These are phyloP conservation scores for Pseudozyma tsukubaensis DNA, from an alignment of 1,284 basidiomycete species.

Conservation along the genomic window DNA sequence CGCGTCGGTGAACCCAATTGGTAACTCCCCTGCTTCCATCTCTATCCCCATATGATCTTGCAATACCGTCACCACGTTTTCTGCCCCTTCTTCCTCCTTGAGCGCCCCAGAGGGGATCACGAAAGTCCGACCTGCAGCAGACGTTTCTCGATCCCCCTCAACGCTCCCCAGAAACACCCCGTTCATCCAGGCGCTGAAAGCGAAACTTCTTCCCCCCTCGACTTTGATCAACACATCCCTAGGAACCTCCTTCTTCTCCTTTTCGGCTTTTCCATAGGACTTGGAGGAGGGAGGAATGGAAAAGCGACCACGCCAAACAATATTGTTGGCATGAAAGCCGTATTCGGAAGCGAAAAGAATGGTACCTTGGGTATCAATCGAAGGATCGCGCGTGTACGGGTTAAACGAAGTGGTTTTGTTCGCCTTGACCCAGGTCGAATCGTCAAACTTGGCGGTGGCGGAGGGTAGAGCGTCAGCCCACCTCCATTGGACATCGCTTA, in stretches of 20 bases:
- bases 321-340: constrained; percentile 75
- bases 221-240: constrained; percentile 78
- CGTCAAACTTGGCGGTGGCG: constrained; percentile 71
- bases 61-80: constrained; percentile 79
- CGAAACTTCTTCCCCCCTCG: constrained; percentile 81
- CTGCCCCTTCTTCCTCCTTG: constrained; percentile 65
- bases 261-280: too few species aligned
- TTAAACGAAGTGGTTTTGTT: constrained; percentile 79
- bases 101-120: constrained; percentile 75
- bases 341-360: constrained; percentile 74
- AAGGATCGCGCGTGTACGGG: constrained; percentile 72
- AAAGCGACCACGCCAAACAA: constrained; percentile 85
- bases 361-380: constrained; percentile 74
- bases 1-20: constrained; percentile 25
- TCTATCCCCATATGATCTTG: constrained; percentile 85
- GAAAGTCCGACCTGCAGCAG: constrained; percentile 44
- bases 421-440: constrained; percentile 73
- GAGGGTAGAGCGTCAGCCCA: constrained; percentile 80
- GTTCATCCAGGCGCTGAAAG: constrained; percentile 83
- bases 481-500: constrained; percentile 73
- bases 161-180: constrained; percentile 77
- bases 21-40: constrained; percentile 64
- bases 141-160: constrained; percentile 16
- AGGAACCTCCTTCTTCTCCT: constrained; percentile 64
- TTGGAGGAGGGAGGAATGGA: background rate